A percentile compares a stretch with the other conserved stretches of the same genome.
These are phyloP conservation scores for Cynara cardunculus DNA, from an alignment of 129 eudicot genomes.

Conservation along the genomic window DNA sequence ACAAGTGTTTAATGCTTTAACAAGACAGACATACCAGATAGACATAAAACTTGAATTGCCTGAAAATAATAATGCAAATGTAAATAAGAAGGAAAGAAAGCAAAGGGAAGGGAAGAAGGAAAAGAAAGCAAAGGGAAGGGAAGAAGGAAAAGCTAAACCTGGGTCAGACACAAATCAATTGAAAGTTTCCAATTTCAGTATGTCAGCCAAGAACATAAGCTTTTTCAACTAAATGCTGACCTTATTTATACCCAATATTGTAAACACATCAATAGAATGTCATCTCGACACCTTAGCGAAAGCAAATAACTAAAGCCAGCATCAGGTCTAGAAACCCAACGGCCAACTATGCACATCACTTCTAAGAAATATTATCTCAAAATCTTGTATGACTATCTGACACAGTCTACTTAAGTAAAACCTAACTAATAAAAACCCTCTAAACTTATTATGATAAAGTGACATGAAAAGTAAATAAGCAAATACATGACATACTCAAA, in stretches of 20 bases:
- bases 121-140: neutral
- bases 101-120: too few species aligned
- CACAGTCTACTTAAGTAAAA: neutral
- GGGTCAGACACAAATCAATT: neutral
- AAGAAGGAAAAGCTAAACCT: neutral
- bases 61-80: neutral
- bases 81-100: neutral
- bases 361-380: neutral
- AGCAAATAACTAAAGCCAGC: neutral
- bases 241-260: neutral
- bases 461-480: neutral
- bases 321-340: neutral
- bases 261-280: neutral
- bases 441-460: neutral
- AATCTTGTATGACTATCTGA: neutral
- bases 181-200: neutral
- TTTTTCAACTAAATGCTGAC: neutral
- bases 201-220: neutral
- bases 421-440: neutral
- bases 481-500: neutral
- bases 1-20: slow-evolving; percentile 1
- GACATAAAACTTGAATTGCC: neutral
- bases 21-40: neutral
- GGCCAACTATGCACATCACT: neutral
- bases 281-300: neutral